A percentile compares a stretch with the other conserved stretches of the same genome.
Evolutionary conservation across 768 basidiomycete genomes (phyloP).

Genomic region (Russula lepida): DNA sequence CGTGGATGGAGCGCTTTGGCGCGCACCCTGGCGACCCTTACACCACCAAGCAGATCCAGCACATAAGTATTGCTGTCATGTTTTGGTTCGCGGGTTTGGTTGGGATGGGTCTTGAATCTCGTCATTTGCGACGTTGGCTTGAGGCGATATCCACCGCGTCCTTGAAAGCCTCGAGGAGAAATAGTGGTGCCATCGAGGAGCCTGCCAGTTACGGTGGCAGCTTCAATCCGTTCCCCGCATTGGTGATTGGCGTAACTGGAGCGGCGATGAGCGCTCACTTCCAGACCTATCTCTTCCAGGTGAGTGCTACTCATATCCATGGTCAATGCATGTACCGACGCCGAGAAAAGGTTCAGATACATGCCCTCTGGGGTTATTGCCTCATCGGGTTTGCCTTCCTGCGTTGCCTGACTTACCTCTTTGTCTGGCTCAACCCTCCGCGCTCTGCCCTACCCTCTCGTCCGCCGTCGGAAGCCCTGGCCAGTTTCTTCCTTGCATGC

Average conservation of each 20-base stretch:
- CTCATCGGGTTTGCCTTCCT: conserved; percentile 71
- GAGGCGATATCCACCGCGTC: conserved; percentile 44
- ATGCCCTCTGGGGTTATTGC: conserved; percentile 84
- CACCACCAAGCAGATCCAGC: conserved; percentile 87
- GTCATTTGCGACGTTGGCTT: conserved; percentile 62
- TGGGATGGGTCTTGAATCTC: conserved; percentile 86
- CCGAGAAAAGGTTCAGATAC: conserved; percentile 64
- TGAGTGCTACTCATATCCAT: conserved; percentile 20
- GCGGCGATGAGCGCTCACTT: conserved; percentile 89
- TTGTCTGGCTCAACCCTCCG: conserved; percentile 84
- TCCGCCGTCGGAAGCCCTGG: conserved; percentile 88
- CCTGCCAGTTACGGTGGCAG: conserved; percentile 67
- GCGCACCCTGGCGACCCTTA: conserved; percentile 72
- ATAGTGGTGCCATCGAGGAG: conserved; percentile 44
- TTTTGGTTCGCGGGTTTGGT: conserved; percentile 90
- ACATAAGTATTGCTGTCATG: conserved; percentile 93
- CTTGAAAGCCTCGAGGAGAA: conserved; percentile 18
- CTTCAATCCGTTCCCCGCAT: conserved; percentile 89
- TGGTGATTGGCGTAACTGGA: conserved; percentile 91
- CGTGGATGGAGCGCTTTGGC: conserved; percentile 96
- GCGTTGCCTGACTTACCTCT: conserved; percentile 87
- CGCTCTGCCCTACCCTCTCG: conserved; percentile 80
- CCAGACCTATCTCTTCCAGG: conserved; percentile 87
- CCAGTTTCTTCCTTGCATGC: conserved; percentile 77
- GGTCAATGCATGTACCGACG: neutral